phyloP scores from a whole-genome alignment of 2,329 filamentous ascomycete species.

The Neocucurbitaria cava region DNA sequence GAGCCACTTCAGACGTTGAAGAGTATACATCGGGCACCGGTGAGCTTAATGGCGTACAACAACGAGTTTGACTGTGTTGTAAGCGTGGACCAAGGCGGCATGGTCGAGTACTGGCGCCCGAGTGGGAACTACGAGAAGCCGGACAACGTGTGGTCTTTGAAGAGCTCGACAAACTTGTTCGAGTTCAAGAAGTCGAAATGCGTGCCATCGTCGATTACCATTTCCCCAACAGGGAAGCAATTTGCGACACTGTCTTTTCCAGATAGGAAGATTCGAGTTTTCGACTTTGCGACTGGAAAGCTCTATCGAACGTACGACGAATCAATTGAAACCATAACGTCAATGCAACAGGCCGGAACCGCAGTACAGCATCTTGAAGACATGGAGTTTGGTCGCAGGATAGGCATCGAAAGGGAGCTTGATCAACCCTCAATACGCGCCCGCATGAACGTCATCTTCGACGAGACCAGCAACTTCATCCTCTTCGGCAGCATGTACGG shows the following conservation, averaged over 20 bases:
- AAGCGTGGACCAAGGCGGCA: constrained; percentile 86
- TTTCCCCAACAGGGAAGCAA: constrained; percentile 85
- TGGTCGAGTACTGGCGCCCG: constrained; percentile 97
- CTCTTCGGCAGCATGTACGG: constrained; percentile 92
- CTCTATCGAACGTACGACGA: constrained; percentile 94
- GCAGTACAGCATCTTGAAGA: constrained; percentile 81
- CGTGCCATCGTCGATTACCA: constrained; percentile 77
- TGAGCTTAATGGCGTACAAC: constrained; percentile 89
- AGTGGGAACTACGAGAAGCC: constrained; percentile 85
- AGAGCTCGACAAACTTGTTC: constrained; percentile 92
- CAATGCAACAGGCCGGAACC: constrained; percentile 95
- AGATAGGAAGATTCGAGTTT: constrained; percentile 89
- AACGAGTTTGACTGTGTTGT: constrained; percentile 87
- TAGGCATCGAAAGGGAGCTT: constrained; percentile 86
- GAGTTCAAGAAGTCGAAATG: constrained; percentile 96
- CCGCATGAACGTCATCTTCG: constrained; percentile 88
- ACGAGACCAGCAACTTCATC: constrained; percentile 95
- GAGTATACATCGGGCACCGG: constrained; percentile 79
- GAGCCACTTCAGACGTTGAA: constrained; percentile 78
- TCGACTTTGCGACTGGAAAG: constrained; percentile 89
- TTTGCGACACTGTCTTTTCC: constrained; percentile 92
- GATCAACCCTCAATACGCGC: constrained; percentile 72
- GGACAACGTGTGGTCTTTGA: constrained; percentile 87
- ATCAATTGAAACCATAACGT: constrained; percentile 83
- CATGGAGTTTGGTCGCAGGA: constrained; percentile 86